phyloP scores from a whole-genome alignment of 148 eudicot species.

The Camellia granthamiana region DNA sequence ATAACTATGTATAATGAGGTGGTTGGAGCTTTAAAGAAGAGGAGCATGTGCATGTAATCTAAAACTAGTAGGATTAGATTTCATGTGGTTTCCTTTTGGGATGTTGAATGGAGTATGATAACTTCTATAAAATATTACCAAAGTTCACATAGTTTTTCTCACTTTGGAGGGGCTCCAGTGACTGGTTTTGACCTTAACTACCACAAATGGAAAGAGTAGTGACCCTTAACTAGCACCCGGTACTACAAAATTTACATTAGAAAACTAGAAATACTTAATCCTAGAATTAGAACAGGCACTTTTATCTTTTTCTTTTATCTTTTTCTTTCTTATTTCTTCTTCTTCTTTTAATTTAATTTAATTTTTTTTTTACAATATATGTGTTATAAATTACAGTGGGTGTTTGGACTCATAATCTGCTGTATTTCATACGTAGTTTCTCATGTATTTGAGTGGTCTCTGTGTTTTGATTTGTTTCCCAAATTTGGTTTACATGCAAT shows the following conservation, averaged over 20 bases:
- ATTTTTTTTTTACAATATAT: neutral
- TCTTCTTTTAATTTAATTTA: too few species aligned
- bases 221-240: neutral
- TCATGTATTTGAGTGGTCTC: neutral
- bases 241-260: neutral
- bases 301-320: too few species aligned
- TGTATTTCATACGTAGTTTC: neutral
- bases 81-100: conserved; percentile 39
- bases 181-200: too few species aligned
- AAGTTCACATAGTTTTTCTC: neutral
- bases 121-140: neutral
- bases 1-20: neutral
- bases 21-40: conserved; percentile 10
- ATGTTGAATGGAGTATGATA: conserved; percentile 9
- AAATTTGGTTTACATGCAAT: neutral
- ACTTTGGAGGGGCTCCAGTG: neutral
- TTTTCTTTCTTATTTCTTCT: too few species aligned
- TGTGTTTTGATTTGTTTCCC: neutral
- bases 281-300: neutral
- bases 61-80: conserved; percentile 42
- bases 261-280: neutral
- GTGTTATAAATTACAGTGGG: neutral
- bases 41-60: conserved; percentile 29
- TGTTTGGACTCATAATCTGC: neutral
- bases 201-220: too few species aligned